Evolutionary conservation across 805 yeast genomes (phyloP), one percentile per base, ranked within the genome.

Genomic region (Lachancea sp.): DNA sequence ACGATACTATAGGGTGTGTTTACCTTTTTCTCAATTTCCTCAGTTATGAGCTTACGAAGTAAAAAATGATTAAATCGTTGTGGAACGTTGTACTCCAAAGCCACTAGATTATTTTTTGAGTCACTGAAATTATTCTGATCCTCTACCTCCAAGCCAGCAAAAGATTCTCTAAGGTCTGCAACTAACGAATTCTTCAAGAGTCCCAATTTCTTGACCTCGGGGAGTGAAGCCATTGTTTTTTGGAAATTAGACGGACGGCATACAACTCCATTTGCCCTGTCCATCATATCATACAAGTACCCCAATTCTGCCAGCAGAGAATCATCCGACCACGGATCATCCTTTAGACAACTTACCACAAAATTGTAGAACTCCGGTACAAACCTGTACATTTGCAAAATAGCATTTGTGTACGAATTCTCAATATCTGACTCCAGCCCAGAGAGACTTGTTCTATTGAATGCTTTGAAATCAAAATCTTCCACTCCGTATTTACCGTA

Each of bases 401-500:
- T 61, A 0, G 95, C 70, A 58, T 92, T 92, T 44, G 83, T 76
- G 53, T 78, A 80, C 0, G 92, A 74, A 51, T 84, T 85, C 38
- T 82, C 85, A 8, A 83, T 72, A 54, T 88, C 92, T 8, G 88
- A 81, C 59, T 92, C 97, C n/a, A 90, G 68, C 0, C 97, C 97
- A 2, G 97, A 77, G 41, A 69, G 80, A 1, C 55, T 46, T 0
- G 97, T 83, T 29, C 70, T 69, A 56, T 90, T 90, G 67, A 83
- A 90, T 52, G 79, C 82, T 40, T 75, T 80, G 58, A 92, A 90
- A 64, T 90, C 96, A 63, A 92, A 92, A 60, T 88, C 96, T 50
- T 83, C 87, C 22, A 92, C 88, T 20, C 98, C 98, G 61, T 87
- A 90, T 52, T 77, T 80, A 42, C 94, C 83, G 60, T 89, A 90